These are phyloP conservation scores for Lichtheimia ornata DNA, from an alignment of 371 early-diverging fungal species.

Conservation along the genomic window DNA sequence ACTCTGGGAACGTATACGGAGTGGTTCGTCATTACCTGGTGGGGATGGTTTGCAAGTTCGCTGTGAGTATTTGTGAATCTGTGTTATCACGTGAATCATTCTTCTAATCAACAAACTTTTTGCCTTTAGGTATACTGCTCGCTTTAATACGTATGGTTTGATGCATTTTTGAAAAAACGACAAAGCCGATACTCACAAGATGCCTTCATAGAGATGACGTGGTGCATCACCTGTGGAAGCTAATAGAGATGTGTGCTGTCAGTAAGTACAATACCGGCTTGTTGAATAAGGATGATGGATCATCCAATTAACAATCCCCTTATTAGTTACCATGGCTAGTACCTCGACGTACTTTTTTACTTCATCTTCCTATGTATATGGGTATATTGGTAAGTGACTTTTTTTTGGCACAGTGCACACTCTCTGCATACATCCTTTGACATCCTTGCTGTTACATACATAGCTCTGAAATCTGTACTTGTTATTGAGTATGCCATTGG, in stretches of 20 bases:
- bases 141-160: constrained; percentile 57
- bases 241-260: constrained; percentile 55
- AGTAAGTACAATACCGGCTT: constrained; percentile 32
- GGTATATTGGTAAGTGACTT: constrained; percentile 43
- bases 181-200: too few species aligned
- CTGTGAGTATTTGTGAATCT: constrained; percentile 25
- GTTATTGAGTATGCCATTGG: constrained; percentile 58
- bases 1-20: constrained; percentile 53
- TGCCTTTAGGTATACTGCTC: constrained; percentile 44
- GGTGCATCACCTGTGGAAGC: constrained; percentile 49
- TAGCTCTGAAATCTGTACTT: constrained; percentile 49
- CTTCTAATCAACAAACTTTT: neutral
- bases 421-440: neutral
- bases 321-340: constrained; percentile 49
- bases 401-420: neutral
- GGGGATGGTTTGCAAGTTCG: constrained; percentile 56
- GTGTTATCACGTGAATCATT: too few species aligned
- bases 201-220: constrained; percentile 38
- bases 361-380: constrained; percentile 48
- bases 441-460: neutral
- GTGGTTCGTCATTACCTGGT: constrained; percentile 65
- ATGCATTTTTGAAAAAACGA: too few species aligned
- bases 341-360: constrained; percentile 48
- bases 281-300: too few species aligned
- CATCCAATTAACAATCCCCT: too few species aligned